Evolutionary conservation across 371 early-diverging fungal species (phyloP).

Genomic region (Mortierella sp.): DNA sequence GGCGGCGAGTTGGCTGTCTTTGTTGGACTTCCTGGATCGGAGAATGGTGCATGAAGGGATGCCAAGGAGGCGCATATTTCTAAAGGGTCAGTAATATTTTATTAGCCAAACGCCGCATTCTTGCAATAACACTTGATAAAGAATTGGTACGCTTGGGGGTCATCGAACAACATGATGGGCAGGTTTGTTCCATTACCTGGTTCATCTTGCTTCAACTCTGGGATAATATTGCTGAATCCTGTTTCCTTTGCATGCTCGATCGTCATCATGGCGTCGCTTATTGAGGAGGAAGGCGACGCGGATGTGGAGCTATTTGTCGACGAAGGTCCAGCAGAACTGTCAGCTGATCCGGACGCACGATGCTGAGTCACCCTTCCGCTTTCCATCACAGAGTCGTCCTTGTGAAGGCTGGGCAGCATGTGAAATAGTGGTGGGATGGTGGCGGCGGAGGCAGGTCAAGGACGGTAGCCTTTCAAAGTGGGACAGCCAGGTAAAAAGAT

Average conservation of each 20-base stretch:
- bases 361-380: constrained; percentile 33
- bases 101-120: neutral
- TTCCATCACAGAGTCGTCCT: constrained; percentile 39
- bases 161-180: neutral
- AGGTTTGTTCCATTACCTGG: constrained; percentile 28
- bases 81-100: constrained; percentile 9
- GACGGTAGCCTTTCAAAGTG: constrained; percentile 6
- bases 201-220: constrained; percentile 42
- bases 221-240: constrained; percentile 40
- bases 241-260: constrained; percentile 46
- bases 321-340: constrained; percentile 47
- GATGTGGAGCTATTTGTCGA: constrained; percentile 42
- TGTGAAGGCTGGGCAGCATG: constrained; percentile 43
- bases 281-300: constrained; percentile 50
- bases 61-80: constrained; percentile 50
- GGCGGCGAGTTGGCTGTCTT: constrained; percentile 1
- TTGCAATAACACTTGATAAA: too few relatives aligned
- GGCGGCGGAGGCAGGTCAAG: constrained; percentile 3
- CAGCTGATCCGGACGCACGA: constrained; percentile 31
- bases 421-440: constrained; percentile 12
- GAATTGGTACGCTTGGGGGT: too few relatives aligned
- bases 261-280: constrained; percentile 47
- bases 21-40: constrained; percentile 24
- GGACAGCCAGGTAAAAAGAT: too few relatives aligned
- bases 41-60: constrained; percentile 30